phyloP scores from a whole-genome alignment of 176 grass and related monocot species.

The Puya raimondii region DNA sequence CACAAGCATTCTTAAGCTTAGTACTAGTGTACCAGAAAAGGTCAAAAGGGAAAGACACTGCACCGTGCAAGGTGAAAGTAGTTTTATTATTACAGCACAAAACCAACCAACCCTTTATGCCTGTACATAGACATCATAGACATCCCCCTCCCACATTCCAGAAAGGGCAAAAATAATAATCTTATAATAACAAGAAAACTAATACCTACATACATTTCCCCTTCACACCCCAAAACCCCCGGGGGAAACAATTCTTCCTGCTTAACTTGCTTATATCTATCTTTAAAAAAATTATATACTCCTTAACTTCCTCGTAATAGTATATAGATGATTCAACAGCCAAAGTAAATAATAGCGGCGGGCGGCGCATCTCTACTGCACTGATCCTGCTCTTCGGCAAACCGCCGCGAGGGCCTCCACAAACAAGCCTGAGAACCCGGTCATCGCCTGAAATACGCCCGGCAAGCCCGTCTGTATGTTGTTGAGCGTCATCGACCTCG shows the following conservation, averaged over 20 bases:
- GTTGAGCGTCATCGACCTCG: constrained; percentile 84
- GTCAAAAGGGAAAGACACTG: no score
- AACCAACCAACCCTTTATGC: constrained; percentile 22
- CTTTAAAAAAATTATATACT: constrained; percentile 17
- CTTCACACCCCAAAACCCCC: constrained; percentile 23
- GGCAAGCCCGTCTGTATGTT: constrained; percentile 97
- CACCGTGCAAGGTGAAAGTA: no score
- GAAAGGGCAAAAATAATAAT: constrained; percentile 41
- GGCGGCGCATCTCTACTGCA: constrained; percentile 33
- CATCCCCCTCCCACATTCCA: constrained; percentile 21
- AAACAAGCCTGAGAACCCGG: constrained; percentile 73
- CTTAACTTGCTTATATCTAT: constrained; percentile 44
- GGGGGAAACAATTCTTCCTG: constrained; percentile 20
- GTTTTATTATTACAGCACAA: constrained; percentile 17
- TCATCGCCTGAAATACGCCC: constrained; percentile 89
- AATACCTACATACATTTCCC: constrained; percentile 18
- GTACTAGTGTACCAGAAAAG: no score
- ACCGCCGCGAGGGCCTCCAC: constrained; percentile 63
- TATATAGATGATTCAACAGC: constrained; percentile 20
- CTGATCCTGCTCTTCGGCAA: constrained; percentile 56
- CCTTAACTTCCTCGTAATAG: constrained; percentile 31
- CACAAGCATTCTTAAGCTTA: no score
- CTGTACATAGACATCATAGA: constrained; percentile 30
- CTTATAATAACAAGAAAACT: constrained; percentile 56
- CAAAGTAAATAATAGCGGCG: constrained; percentile 11